Evolutionary conservation across 305 asterid genomes (phyloP), one percentile per base, ranked within the genome.

Genomic region (Fraxinus floribunda): DNA sequence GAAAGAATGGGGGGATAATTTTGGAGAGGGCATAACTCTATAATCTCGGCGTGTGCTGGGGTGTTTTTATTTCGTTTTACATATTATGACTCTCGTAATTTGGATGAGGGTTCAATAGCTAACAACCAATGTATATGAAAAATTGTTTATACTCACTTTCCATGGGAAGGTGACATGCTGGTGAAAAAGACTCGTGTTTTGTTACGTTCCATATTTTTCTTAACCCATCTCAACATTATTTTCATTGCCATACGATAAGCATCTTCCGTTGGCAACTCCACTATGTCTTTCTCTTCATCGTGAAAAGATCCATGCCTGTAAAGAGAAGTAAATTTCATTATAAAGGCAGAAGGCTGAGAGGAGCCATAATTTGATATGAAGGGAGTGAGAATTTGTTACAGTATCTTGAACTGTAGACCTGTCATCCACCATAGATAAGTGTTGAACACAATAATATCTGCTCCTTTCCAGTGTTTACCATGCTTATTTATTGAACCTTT

Each of bases 341-440:
- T 0, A 68, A 26, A 35, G 34, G 16, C n/a, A 26, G 5, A 0
- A 62, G 16, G 5, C 68, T 57, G n/a, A 46, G 55, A 73, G 15
- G 15, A 38, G 24, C 8, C 10, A 5, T 26, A 8, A 76, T 11
- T 13, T 2, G 2, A 35, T 7, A 26, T 7, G 8, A 16, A 2
- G 49, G 18, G 26, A 1, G 9, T 22, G 30, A 76, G 79, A 72
- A 39, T 79, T 64, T 9, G 26, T 79, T 87, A 92, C 97, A 90
- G 52, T 52, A 92, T 87, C 49, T 90, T 90, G 87, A 92, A 87
- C 13, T 84, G 85, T 26, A 81, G 80, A 75, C 94, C 94, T 0
- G 88, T 91, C 93, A 93, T 90, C 98, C 98, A 93, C 98, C 98
- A 95, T 4, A 95, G 80, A 11, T 95, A 95, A 11, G 98, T 91